Percentiles rank a stretch among this genome's conserved stretches.
Evolutionary conservation across 2,329 filamentous ascomycete genomes (phyloP).

Genomic region (Cladosporium cucumerinum): DNA sequence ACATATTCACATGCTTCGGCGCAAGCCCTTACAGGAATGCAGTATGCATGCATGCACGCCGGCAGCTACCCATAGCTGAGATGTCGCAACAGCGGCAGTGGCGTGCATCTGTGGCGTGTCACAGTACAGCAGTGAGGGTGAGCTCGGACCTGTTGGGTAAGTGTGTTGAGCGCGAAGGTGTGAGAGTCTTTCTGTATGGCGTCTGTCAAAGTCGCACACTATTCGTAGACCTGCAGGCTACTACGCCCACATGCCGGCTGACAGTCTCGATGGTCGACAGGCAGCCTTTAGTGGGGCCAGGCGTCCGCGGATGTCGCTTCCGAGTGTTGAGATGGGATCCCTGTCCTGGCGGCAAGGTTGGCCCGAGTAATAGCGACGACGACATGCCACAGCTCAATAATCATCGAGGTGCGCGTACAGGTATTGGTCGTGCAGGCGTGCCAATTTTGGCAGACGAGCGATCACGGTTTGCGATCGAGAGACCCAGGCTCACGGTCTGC

Average conservation of each 20-base stretch:
- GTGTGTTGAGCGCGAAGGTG: conserved; percentile 3
- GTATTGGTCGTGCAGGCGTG: not conserved
- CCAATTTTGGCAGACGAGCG: not conserved
- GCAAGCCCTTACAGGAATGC: not conserved
- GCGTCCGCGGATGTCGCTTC: conserved; percentile 5
- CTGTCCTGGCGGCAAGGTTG: not conserved
- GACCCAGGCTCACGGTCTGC: not conserved
- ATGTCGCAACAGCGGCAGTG: conserved; percentile 12
- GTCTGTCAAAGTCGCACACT: conserved; percentile 14
- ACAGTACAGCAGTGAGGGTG: not conserved
- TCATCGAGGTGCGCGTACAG: not conserved
- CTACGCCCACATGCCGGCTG: conserved; percentile 8
- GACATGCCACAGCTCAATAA: not conserved
- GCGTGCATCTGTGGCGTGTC: conserved; percentile 3
- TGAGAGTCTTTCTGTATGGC: not conserved
- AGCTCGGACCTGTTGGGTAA: conserved; percentile 9
- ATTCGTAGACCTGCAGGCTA: not conserved
- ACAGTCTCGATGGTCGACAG: not conserved
- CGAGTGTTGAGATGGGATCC: conserved; percentile 10
- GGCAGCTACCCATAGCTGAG: conserved; percentile 13
- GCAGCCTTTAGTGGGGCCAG: not conserved
- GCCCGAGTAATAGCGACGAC: not conserved
- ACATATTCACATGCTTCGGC: conserved; percentile 12
- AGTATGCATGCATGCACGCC: not conserved
- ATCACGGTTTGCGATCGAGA: not conserved